Evolutionary conservation across 148 eudicot species (phyloP), one percentile per base, ranked within the genome.

Genomic region (Talinum fruticosum): DNA sequence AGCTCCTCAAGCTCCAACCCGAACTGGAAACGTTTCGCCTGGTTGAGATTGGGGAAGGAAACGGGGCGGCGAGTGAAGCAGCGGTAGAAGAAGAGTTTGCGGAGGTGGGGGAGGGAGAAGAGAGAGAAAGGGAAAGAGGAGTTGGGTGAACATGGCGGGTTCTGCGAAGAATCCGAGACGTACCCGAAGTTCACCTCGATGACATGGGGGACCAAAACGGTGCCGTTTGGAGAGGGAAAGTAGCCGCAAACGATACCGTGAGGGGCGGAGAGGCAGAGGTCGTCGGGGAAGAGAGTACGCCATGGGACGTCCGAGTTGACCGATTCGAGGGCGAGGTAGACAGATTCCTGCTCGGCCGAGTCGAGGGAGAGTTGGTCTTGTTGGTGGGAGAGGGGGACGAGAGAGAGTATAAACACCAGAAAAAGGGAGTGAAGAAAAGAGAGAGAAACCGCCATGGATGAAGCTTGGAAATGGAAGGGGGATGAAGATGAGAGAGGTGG

Each of bases 191-290:
- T 92, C 32, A 94, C 82, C 78, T 90, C 90, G 5, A 84, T 71
- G 71, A 94, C 76, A 74, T 89, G 93, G 6, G 88, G 24, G 21
- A 81, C 23, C 4, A 71, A 41, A 13, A 80, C 24, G 72, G 59
- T 19, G 77, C 45, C 54, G 75, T 29, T 37, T 30, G 37, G 65
- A 29, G 71, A 19, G 19, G 72, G 69, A 77, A 87, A 87, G 76
- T 76, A 79, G 81, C 86, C 93, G 81, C 98, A 94, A 66, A 88
- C 83, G 80, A 94, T 87, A 78, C 95, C 97, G 86, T 94, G 97
- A 23, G 97, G 97, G 75, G 93, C 78, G 64, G 93, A 88, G 77
- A 70, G 67, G 72, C 98, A 94, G 76, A 92, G 87, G 78, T 94
- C 98, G 72, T 90, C 95, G 2, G 97, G 91, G 84, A 79, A 92